A percentile compares a stretch with the other conserved stretches of the same genome.
Conservation (phyloP, 1,139 yeast species). For the Hyphopichia burtonii region DNA sequence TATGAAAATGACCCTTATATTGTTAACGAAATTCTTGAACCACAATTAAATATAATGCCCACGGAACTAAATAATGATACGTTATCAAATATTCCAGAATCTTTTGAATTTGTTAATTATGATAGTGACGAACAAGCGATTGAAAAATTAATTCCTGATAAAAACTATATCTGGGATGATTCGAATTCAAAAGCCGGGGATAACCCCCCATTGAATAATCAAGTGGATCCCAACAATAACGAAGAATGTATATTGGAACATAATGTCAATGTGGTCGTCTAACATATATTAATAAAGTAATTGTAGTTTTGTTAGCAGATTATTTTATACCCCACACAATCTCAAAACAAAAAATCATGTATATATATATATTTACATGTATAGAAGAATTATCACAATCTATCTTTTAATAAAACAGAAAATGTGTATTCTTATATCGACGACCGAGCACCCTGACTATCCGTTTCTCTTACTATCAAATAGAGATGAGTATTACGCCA, state of each 20-base stretch:
- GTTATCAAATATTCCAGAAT: background rate
- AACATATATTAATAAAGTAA: too few species aligned
- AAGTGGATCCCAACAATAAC: too few species aligned
- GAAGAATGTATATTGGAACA: too few species aligned
- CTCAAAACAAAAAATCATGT: too few species aligned
- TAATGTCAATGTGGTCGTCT: too few species aligned
- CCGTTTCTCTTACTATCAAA: conserved; percentile 76
- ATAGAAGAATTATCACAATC: too few species aligned
- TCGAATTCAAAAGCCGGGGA: too few species aligned
- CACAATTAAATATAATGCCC: background rate
- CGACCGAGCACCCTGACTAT: conserved; percentile 61
- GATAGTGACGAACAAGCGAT: conserved; percentile 5
- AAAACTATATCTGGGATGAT: background rate
- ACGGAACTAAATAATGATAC: background rate
- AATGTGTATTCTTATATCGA: conserved; percentile 68
- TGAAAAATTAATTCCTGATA: background rate
- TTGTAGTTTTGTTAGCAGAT: too few species aligned
- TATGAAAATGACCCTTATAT: background rate
- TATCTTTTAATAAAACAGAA: too few species aligned
- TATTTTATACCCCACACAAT: too few species aligned
- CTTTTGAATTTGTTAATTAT: conserved; percentile 3
- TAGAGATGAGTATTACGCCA: conserved; percentile 75
- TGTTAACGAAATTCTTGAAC: background rate
- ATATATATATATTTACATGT: too few species aligned
- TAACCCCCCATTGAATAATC: too few species aligned